phyloP scores from a whole-genome alignment of 2,329 filamentous ascomycete genomes.

The Nemania sp. region DNA sequence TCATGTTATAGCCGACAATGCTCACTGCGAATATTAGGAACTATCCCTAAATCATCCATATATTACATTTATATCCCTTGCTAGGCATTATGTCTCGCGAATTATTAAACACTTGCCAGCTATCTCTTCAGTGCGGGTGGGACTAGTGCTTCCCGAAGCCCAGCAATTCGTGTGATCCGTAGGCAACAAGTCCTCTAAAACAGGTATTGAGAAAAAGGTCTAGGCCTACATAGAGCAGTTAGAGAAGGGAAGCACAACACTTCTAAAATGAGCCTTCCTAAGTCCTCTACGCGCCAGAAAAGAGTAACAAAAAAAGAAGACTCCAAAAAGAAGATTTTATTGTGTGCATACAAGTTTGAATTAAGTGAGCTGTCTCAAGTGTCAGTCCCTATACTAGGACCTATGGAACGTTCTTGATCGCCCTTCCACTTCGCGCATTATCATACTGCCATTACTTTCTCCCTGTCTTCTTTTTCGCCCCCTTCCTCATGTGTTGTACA shows the following conservation, averaged over 20 bases:
- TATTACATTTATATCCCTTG: too few species aligned
- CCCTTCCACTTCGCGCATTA: constrained; percentile 7
- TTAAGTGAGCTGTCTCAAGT: background rate
- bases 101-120: too few species aligned
- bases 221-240: too few species aligned
- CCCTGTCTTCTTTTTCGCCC: background rate
- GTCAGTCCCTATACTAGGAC: background rate
- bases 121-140: too few species aligned
- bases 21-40: background rate
- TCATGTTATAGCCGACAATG: background rate
- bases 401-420: background rate
- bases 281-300: background rate
- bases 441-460: background rate
- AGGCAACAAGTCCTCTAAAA: too few species aligned
- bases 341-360: constrained; percentile 9
- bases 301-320: background rate
- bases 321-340: constrained; percentile 1
- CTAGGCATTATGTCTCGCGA: too few species aligned
- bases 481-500: constrained; percentile 25
- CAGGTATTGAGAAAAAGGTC: too few species aligned
- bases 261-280: too few species aligned
- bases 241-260: too few species aligned
- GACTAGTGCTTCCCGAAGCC: too few species aligned
- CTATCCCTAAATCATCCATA: background rate
- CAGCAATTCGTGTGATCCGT: too few species aligned